Conservation (phyloP, 1,139 yeast species). For the Geotrichum phurueaensis region DNA sequence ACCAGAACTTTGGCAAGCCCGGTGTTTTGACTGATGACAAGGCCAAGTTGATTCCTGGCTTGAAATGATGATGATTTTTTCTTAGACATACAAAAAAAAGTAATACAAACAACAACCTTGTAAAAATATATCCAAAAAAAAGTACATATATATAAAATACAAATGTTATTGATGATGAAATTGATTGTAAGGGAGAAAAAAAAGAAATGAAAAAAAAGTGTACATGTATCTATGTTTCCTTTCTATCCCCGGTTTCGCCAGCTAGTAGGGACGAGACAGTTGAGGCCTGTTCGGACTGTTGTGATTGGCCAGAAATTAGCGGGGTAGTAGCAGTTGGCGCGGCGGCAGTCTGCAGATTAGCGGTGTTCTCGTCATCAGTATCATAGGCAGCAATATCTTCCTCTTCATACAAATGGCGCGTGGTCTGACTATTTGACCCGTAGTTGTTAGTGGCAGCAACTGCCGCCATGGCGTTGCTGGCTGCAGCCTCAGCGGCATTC, state of each 20-base stretch:
- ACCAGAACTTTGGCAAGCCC: constrained; percentile 43
- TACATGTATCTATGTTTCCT: neutral
- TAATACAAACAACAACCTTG: neutral
- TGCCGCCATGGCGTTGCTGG: neutral
- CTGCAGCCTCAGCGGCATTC: neutral
- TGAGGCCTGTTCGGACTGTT: constrained; percentile 1
- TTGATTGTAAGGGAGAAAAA: neutral
- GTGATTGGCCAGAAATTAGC: neutral
- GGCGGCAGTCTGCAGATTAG: neutral
- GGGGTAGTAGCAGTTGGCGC: neutral
- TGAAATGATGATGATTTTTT: constrained; percentile 17
- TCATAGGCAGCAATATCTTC: constrained; percentile 7
- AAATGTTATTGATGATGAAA: neutral
- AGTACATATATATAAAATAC: neutral
- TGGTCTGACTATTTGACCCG: neutral
- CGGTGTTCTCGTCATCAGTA: constrained; percentile 3
- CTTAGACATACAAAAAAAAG: neutral
- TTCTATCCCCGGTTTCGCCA: neutral
- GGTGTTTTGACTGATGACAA: constrained; percentile 31
- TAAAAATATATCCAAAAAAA: neutral
- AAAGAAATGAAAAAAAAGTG: neutral
- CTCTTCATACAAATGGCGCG: neutral
- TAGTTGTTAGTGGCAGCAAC: constrained; percentile 1
- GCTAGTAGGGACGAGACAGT: constrained; percentile 13
- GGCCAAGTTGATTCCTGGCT: constrained; percentile 28